Base-by-base conservation (phyloP, 371 early-diverging fungal species). In the Haplosporangium sp. region DNA sequence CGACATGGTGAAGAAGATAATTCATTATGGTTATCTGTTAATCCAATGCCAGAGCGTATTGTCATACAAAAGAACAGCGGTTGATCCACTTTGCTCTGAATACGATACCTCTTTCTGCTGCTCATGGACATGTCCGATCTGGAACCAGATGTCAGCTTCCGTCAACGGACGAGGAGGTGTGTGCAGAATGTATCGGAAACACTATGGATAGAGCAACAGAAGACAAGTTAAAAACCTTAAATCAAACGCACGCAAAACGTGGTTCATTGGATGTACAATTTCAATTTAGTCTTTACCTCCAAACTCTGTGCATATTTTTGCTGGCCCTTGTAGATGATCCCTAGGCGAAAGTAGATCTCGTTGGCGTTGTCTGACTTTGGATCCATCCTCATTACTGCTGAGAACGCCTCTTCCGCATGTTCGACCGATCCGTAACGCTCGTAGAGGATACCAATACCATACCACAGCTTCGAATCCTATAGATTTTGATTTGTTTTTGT, bases 401-500 rank as follows among this genome's bases (percentile, higher is more conserved):
- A 86, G 72, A 98, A 98, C 0, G 99, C 99, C 73, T 97, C 98
- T 83, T 98, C 98, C 7, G 99, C 99, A 79, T 97, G 94, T 56
- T 98, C 98, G 48, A 93, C 91, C 0, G 96, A 95, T 5, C 96
- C 97, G 73, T 96, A 98, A 14, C 98, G 92, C 74, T 99, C 99
- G 74, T 98, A 98, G 14, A 98, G 84, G 38, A 98, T 97, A 14
- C 98, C 99, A 52, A 98, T 97, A 38, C 98, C 98, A 74, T 98
- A 99, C 99, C 99, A 99, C 20, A 99, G 89, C 73, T 96, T 97
- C 1, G 99, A 97, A 67, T 97, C 98, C 90, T 94, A 69, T 12
- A 55, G 13, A 4, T 23, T 47, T 29, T 29, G 29, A 29, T 29
- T 29, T 4, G 29, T 29, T 29, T 29, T 29, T 29, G 29, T 2